phyloP scores from a whole-genome alignment of 495 filamentous ascomycete genomes.

The Mytilinidion resinicola region DNA sequence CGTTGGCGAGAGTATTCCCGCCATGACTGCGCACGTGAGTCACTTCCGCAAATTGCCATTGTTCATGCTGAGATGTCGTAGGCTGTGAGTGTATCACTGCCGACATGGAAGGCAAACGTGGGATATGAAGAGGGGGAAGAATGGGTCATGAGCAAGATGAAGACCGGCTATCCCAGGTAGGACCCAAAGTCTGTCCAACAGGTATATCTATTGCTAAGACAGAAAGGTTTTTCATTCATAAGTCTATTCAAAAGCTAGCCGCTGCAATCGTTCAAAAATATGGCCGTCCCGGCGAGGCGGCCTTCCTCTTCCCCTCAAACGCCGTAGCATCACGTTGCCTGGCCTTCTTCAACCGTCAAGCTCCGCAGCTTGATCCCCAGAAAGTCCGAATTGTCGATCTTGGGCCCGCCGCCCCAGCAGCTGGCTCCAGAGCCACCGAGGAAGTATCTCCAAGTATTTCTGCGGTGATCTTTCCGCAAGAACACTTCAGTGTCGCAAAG shows the following conservation, averaged over 20 bases:
- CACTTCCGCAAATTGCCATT: slow-evolving; percentile 1
- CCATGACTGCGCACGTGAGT: slow-evolving; percentile 30
- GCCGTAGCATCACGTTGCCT: slow-evolving; percentile 61
- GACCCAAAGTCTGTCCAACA: slow-evolving; percentile 7
- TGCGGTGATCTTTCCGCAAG: slow-evolving; percentile 63
- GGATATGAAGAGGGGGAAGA: slow-evolving; percentile 88
- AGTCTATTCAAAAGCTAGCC: slow-evolving; percentile 68
- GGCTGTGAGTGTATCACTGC: slow-evolving; percentile 94
- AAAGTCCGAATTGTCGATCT: slow-evolving; percentile 64
- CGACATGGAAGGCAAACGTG: slow-evolving; percentile 85
- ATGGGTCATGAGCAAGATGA: slow-evolving; percentile 79
- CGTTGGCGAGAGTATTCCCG: slow-evolving; percentile 27
- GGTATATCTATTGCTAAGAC: not conserved
- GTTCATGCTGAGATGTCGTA: slow-evolving; percentile 36
- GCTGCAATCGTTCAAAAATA: slow-evolving; percentile 57
- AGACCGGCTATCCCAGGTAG: slow-evolving; percentile 85
- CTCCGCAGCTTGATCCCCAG: slow-evolving; percentile 41
- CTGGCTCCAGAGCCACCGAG: slow-evolving; percentile 19
- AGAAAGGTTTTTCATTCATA: slow-evolving; percentile 82
- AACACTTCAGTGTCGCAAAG: slow-evolving; percentile 65
- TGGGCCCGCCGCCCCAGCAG: slow-evolving; percentile 41
- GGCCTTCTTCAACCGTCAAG: slow-evolving; percentile 60
- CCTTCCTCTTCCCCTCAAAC: slow-evolving; percentile 74
- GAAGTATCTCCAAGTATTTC: slow-evolving; percentile 46
- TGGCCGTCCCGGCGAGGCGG: slow-evolving; percentile 56